Evolutionary conservation across 2,329 filamentous ascomycete genomes (phyloP).

Genomic region (Aspergillus alliaceus): DNA sequence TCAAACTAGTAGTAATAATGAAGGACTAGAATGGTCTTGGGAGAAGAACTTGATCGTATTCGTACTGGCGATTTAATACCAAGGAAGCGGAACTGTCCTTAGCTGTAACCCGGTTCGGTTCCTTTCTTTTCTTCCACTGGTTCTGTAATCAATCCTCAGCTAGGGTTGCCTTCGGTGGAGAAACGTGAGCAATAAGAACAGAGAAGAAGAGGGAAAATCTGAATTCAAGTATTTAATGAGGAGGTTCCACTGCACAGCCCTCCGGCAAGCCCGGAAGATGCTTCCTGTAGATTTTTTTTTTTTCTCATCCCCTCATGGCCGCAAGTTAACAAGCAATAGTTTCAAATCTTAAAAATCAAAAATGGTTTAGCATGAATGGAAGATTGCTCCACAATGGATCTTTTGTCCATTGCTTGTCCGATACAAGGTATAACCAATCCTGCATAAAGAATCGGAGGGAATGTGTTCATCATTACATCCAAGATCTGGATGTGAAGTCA

Average conservation of each 20-base stretch:
- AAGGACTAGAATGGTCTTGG: too few species aligned
- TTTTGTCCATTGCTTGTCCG: neutral
- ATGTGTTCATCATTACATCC: neutral
- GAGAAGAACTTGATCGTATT: too few species aligned
- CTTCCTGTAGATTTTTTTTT: conserved; percentile 2
- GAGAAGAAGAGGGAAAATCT: conserved; percentile 8
- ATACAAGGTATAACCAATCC: too few species aligned
- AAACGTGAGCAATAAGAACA: neutral
- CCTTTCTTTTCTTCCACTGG: neutral
- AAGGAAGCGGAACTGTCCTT: neutral
- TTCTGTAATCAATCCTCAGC: too few species aligned
- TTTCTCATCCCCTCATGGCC: neutral
- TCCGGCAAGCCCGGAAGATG: conserved; percentile 13
- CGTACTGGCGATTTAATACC: conserved; percentile 4
- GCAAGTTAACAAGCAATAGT: neutral
- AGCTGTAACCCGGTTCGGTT: neutral
- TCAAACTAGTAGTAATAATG: conserved; percentile 1
- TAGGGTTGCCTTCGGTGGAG: too few species aligned
- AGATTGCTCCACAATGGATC: neutral
- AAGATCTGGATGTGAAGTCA: neutral
- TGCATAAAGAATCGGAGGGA: too few species aligned
- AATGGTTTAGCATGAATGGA: neutral
- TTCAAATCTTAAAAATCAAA: neutral
- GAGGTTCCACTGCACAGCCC: conserved; percentile 24
- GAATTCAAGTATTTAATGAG: too few species aligned